Conservation (phyloP, 2,329 filamentous ascomycete genomes). For the Ciborinia camelliae region DNA sequence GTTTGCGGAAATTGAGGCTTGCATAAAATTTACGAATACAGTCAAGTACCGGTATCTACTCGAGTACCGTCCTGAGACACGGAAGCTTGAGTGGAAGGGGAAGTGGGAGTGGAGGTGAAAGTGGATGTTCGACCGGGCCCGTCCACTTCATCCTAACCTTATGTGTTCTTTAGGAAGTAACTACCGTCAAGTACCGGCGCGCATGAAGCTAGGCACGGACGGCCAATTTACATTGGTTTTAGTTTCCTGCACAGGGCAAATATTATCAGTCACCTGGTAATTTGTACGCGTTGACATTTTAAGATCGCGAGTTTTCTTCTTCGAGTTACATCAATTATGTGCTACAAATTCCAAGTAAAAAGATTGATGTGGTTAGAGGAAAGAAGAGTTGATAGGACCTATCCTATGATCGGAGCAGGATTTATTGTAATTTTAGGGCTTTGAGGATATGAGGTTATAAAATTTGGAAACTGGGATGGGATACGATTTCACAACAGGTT, state of each 20-base stretch:
- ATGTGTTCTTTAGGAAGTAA: neutral
- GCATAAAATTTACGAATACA: too few relatives aligned
- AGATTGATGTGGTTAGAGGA: neutral
- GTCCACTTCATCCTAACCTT: neutral
- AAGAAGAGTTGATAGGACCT: neutral
- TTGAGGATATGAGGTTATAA: too few relatives aligned
- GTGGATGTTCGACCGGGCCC: neutral
- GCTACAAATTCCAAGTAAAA: too few relatives aligned
- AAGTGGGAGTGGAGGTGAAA: too few relatives aligned
- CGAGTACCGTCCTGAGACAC: too few relatives aligned
- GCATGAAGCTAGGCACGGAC: neutral
- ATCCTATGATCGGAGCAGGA: neutral
- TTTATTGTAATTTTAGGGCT: neutral
- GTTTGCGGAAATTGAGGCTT: too few relatives aligned
- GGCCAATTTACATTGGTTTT: neutral
- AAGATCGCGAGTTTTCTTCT: neutral
- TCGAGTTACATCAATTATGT: too few relatives aligned
- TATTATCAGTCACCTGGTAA: neutral
- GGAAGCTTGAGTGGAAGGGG: too few relatives aligned
- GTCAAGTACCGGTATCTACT: too few relatives aligned
- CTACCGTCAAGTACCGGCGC: slow-evolving; percentile 6
- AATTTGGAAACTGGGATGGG: too few relatives aligned
- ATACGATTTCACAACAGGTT: too few relatives aligned
- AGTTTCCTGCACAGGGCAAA: slow-evolving; percentile 4
- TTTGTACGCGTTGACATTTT: neutral